Conservation (phyloP, 1,284 basidiomycete genomes). For the Hypsizygus ulmarius region DNA sequence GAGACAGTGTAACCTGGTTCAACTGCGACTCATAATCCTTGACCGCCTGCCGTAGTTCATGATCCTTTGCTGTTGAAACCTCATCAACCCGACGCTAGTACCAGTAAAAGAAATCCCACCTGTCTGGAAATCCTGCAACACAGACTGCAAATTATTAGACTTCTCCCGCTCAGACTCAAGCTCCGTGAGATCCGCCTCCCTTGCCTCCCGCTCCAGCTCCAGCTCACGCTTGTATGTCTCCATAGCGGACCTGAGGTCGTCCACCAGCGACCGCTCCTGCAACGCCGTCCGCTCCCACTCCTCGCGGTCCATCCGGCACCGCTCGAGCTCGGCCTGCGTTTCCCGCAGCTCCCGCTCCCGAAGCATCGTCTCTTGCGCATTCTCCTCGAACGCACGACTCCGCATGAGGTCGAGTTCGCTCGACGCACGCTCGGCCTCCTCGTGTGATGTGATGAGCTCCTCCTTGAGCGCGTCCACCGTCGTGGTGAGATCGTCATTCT, state of each 20-base stretch:
- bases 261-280: constrained; percentile 70
- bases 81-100: constrained; percentile 14
- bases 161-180: constrained; percentile 74
- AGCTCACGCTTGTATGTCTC: constrained; percentile 65
- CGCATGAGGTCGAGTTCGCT: constrained; percentile 69
- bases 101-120: constrained; percentile 48
- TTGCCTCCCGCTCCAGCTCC: constrained; percentile 58
- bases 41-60: constrained; percentile 75
- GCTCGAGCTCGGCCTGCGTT: constrained; percentile 79
- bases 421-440: constrained; percentile 69
- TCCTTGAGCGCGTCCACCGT: constrained; percentile 75
- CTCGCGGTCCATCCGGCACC: constrained; percentile 79
- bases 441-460: constrained; percentile 74
- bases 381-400: constrained; percentile 57
- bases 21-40: constrained; percentile 80
- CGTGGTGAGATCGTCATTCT: constrained; percentile 69
- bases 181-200: constrained; percentile 52
- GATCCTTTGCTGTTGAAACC: constrained; percentile 58
- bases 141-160: constrained; percentile 83
- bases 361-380: constrained; percentile 65
- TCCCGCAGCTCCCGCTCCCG: constrained; percentile 84
- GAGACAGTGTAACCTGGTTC: constrained; percentile 62
- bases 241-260: constrained; percentile 59
- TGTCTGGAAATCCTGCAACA: constrained; percentile 92
- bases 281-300: constrained; percentile 83